These are phyloP conservation scores for Taiozyma sp. DNA, from an alignment of 1,139 yeast genomes.

Conservation along the genomic window DNA sequence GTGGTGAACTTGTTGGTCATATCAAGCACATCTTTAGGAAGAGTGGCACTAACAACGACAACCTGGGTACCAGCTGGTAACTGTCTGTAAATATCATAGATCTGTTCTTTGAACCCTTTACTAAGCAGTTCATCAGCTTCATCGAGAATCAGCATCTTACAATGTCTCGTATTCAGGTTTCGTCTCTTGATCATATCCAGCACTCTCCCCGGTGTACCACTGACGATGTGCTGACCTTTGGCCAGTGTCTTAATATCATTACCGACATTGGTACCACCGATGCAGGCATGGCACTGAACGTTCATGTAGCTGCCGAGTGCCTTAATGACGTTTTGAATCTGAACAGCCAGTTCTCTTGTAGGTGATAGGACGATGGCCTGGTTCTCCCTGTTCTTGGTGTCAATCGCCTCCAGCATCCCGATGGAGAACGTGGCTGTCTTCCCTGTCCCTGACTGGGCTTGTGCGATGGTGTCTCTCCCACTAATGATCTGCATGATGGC, in stretches of 20 bases:
- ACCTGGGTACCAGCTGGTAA: constrained; percentile 84
- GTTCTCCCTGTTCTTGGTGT: constrained; percentile 58
- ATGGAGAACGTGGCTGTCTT: constrained; percentile 96
- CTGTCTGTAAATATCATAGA: constrained; percentile 79
- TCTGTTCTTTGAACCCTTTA: constrained; percentile 90
- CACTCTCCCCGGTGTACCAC: constrained; percentile 97
- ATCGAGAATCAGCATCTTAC: constrained; percentile 82
- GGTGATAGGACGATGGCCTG: constrained; percentile 91
- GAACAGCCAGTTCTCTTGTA: constrained; percentile 92
- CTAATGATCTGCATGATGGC: constrained; percentile 90
- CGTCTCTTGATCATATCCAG: constrained; percentile 83
- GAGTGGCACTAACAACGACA: constrained; percentile 91
- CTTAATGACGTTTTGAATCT: constrained; percentile 79
- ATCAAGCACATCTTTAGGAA: constrained; percentile 79
- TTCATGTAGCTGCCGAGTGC: constrained; percentile 86
- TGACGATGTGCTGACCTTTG: constrained; percentile 85
- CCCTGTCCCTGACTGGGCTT: constrained; percentile 98
- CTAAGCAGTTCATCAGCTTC: constrained; percentile 93
- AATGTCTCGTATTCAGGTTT: constrained; percentile 57
- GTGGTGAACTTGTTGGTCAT: constrained; percentile 85
- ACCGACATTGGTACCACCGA: constrained; percentile 87
- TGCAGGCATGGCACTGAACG: constrained; percentile 82
- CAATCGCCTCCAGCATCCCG: constrained; percentile 82
- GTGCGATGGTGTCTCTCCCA: constrained; percentile 93
- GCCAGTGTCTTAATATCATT: constrained; percentile 71